Conservation (phyloP, 495 filamentous ascomycete species). For the Hypoxylon cercidicola region DNA sequence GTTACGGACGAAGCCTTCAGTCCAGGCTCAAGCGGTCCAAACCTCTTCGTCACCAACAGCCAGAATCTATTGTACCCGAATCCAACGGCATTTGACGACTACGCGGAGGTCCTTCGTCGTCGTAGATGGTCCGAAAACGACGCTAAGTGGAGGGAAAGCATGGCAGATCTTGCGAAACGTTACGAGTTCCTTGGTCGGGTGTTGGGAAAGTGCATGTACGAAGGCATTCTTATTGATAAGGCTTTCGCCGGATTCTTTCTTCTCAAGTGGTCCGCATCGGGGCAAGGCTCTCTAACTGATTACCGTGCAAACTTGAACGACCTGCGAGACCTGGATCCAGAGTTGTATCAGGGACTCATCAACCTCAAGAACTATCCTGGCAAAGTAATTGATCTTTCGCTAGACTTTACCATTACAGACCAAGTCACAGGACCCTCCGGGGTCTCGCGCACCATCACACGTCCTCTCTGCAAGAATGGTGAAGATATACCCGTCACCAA, state of each 20-base stretch:
- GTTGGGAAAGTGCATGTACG: conserved; percentile 97
- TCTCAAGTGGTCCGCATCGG: conserved; percentile 88
- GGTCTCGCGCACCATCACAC: conserved; percentile 66
- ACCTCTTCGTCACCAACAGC: conserved; percentile 85
- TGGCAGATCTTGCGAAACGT: conserved; percentile 72
- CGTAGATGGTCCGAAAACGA: conserved; percentile 61
- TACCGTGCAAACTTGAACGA: conserved; percentile 94
- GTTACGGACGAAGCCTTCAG: conserved; percentile 89
- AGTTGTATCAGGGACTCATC: conserved; percentile 90
- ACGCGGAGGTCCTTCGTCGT: conserved; percentile 66
- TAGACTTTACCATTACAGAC: conserved; percentile 93
- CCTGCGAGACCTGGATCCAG: conserved; percentile 89
- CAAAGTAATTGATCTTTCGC: conserved; percentile 79
- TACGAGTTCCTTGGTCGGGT: conserved; percentile 95
- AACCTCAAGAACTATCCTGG: conserved; percentile 88
- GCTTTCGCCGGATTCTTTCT: conserved; percentile 96
- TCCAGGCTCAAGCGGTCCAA: conserved; percentile 44
- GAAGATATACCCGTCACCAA: conserved; percentile 86
- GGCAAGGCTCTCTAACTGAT: conserved; percentile 67
- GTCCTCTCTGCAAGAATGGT: conserved; percentile 79
- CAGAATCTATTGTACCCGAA: conserved; percentile 93
- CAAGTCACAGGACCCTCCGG: conserved; percentile 68
- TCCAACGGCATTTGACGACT: conserved; percentile 79
- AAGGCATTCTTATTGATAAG: conserved; percentile 95
- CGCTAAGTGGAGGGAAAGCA: conserved; percentile 63